Base-by-base conservation (phyloP, 805 yeast species). In the Metschnikowia hibisci region DNA sequence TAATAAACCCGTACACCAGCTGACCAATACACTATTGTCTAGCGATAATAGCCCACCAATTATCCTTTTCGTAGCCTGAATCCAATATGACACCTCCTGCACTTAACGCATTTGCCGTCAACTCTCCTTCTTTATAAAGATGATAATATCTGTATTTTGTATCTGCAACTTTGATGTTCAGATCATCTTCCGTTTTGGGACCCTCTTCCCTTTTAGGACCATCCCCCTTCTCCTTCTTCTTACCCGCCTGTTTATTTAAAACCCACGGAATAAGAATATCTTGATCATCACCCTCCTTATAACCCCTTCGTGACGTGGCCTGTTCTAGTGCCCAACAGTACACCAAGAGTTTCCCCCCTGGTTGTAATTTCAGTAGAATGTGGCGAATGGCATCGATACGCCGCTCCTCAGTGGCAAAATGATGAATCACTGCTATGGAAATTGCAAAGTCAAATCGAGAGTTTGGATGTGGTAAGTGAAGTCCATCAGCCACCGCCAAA, bases 241-340 rank as follows among this genome's bases (percentile, higher is more conserved):
- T 73, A 30, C 64, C 63, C 35, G 66, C 63, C 47, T 72, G 74
- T 43, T 72, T 71, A 50, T 80, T 80, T 25, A 82, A 66, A 2
- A 90, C 96, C 99, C 99, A 93, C 0, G 99, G 99, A 14, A 93
- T 96, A 55, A 93, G 65, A 1, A 91, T 86, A 59, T 93, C 99
- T 60, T 87, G 98, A 42, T 85, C 89, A 79, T 84, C 89, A 9
- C 95, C 95, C 52, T 81, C 90, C 51, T 84, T 82, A 66, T 88
- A 93, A 0, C 98, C 98, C 54, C 98, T 74, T 52, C 97, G 73
- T 0, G 96, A 85, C 18, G 72, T 75, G 44, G 82, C 85, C 62
- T 93, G 99, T 52, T 93, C 99, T 41, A 93, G 64, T 0, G 99
- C 99, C 99, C 99, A 93, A 41, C 95, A 95, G 61, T 91, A 93